phyloP scores from a whole-genome alignment of 2,329 filamentous ascomycete species.

The Colletotrichum sansevieriae region DNA sequence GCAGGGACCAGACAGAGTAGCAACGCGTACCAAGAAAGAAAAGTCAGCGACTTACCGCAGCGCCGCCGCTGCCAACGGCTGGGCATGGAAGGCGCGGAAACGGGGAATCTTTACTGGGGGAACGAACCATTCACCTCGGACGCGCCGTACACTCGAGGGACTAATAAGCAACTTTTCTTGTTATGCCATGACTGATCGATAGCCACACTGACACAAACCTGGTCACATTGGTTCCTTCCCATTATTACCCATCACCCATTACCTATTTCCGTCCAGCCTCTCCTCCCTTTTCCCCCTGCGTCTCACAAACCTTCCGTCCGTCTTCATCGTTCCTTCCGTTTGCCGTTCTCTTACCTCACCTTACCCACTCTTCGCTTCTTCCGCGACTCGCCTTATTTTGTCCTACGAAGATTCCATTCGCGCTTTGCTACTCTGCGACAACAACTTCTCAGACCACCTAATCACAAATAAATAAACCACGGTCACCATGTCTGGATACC shows the following conservation, averaged over 20 bases:
- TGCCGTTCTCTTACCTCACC: conserved; percentile 9
- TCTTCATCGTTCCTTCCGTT: conserved; percentile 28
- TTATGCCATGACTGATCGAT: conserved; percentile 15
- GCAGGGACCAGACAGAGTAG: neutral
- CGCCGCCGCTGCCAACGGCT: conserved; percentile 7
- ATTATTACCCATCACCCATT: conserved; percentile 5
- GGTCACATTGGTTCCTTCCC: neutral
- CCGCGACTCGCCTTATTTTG: conserved; percentile 14
- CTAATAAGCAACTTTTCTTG: conserved; percentile 24
- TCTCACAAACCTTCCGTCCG: conserved; percentile 4
- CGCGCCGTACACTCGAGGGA: conserved; percentile 6
- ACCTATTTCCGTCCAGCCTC: conserved; percentile 30
- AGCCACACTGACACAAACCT: too few species aligned
- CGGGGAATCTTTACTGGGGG: neutral
- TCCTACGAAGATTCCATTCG: conserved; percentile 19
- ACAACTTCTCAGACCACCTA: neutral
- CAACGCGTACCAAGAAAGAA: neutral
- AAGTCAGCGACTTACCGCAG: conserved; percentile 21
- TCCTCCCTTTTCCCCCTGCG: conserved; percentile 8
- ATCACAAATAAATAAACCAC: conserved; percentile 21
- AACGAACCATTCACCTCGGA: conserved; percentile 26
- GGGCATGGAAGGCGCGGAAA: conserved; percentile 18
- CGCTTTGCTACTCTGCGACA: conserved; percentile 17
- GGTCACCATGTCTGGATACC: conserved; percentile 53
- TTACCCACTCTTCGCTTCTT: conserved; percentile 27